Conservation (phyloP, 1,139 yeast genomes). For the Candida neerlandica region DNA sequence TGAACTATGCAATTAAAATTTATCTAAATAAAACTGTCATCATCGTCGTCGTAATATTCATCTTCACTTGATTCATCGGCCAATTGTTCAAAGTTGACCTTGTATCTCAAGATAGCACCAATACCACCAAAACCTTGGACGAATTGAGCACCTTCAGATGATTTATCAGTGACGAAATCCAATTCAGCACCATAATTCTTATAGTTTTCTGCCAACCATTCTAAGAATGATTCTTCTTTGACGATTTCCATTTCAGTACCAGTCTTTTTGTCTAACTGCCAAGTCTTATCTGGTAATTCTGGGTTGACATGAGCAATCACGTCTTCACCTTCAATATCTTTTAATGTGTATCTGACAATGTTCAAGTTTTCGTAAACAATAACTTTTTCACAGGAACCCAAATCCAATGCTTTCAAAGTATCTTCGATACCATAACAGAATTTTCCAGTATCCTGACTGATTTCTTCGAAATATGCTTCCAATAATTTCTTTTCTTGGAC, state of each 20-base stretch:
- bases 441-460: conserved; percentile 94
- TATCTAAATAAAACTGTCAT: conserved; percentile 54
- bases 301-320: conserved; percentile 76
- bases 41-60: conserved; percentile 79
- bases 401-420: conserved; percentile 91
- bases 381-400: conserved; percentile 92
- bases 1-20: conserved; percentile 2
- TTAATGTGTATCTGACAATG: conserved; percentile 78
- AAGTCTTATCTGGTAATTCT: conserved; percentile 71
- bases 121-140: conserved; percentile 98
- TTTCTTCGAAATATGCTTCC: conserved; percentile 90
- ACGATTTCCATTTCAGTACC: conserved; percentile 89
- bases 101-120: conserved; percentile 94
- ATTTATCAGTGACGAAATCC: conserved; percentile 94
- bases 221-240: conserved; percentile 81
- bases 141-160: conserved; percentile 98
- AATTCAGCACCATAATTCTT: conserved; percentile 90
- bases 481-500: conserved; percentile 97
- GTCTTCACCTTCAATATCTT: conserved; percentile 80
- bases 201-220: conserved; percentile 98
- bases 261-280: conserved; percentile 77
- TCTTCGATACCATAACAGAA: conserved; percentile 98
- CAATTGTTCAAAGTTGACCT: conserved; percentile 94
- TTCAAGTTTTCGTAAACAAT: conserved; percentile 93
- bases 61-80: conserved; percentile 84